Base-by-base conservation (phyloP, 2,329 filamentous ascomycete species). In the Colletotrichum scovillei region DNA sequence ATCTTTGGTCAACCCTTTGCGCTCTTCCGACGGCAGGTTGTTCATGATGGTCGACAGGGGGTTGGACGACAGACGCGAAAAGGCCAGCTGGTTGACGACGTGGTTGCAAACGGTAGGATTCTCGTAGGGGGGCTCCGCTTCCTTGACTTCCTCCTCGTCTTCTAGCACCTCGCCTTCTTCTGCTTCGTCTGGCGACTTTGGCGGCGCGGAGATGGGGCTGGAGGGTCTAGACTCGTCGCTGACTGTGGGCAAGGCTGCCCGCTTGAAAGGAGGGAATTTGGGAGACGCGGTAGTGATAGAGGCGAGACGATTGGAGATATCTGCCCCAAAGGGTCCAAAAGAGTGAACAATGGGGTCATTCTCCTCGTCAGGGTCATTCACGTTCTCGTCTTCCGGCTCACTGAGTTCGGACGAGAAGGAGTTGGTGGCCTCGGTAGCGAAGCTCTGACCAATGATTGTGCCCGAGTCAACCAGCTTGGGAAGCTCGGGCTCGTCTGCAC, bases 271-370 rank as follows among this genome's bases (percentile, higher is more conserved):
- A 55, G 78, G 77, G 67, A 77, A 84, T 77, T 89, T 86, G 28
- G 93, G 93, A 8, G 94, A 94, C 62, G 86, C 87, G 5, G 94
- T 89, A 63, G 88, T 89, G 85, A 98, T 93, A 2, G 93, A 94
- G 26, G 94, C 93, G 81, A 98, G 89, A 30, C 94, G 92, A 74
- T 91, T 90, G n/a, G 96, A 91, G 49, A 98, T 88, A 80, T 98
- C 94, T 67, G 94, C 93, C 55, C 95, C 95, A 79, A 94, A 97
- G 0, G 95, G 95, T 19, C 95, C 95, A 77, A 98, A 98, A 0
- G 95, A 98, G 82, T 97, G 94, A 22, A 98, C 87, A 67, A 98
- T 92, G 3, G 95, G 95, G 77, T 98, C 97, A 76, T 98, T 98
- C 83, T 98, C 96, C 85, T 98, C 95, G 77, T 96, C 93, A 0